A percentile compares a stretch with the other conserved stretches of the same genome.
phyloP scores from a whole-genome alignment of 2,329 filamentous ascomycete species.

The Cladosporium phlei region DNA sequence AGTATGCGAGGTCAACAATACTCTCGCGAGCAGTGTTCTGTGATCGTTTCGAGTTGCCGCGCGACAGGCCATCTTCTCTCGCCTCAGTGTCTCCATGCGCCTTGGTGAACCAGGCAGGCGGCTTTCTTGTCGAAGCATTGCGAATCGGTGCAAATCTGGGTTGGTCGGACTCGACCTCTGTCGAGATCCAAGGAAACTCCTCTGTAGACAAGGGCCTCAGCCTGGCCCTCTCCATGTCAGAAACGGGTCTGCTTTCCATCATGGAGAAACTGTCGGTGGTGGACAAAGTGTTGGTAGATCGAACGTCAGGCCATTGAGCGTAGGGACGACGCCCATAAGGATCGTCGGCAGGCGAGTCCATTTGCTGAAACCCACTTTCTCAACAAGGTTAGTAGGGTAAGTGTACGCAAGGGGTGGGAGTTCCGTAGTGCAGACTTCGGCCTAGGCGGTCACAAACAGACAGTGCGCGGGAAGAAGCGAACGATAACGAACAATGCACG shows the following conservation, averaged over 20 bases:
- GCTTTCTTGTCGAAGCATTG: slow-evolving; percentile 20
- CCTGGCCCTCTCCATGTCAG: slow-evolving; percentile 12
- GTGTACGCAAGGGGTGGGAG: slow-evolving; percentile 10
- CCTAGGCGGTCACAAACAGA: too few species aligned
- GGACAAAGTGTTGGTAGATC: slow-evolving; percentile 12
- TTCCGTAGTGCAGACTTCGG: too few species aligned
- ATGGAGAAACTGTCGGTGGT: slow-evolving; percentile 12
- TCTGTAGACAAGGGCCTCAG: slow-evolving; percentile 20
- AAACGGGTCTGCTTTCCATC: slow-evolving; percentile 9
- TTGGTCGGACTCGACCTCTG: slow-evolving; percentile 21
- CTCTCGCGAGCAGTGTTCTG: slow-evolving; percentile 27
- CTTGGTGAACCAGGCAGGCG: slow-evolving; percentile 30
- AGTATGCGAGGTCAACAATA: slow-evolving; percentile 32
- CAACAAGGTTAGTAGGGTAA: slow-evolving; percentile 6
- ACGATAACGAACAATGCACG: not conserved
- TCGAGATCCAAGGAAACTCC: slow-evolving; percentile 29
- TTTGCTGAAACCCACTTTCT: slow-evolving; percentile 8
- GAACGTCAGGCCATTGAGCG: slow-evolving; percentile 10
- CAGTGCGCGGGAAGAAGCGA: too few species aligned
- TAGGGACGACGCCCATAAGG: slow-evolving; percentile 12
- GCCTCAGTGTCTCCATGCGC: slow-evolving; percentile 29
- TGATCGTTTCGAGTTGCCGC: slow-evolving; percentile 21
- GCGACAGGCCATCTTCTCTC: slow-evolving; percentile 22
- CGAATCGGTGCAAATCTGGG: slow-evolving; percentile 23
- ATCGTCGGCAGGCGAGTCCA: slow-evolving; percentile 12